phyloP scores from a whole-genome alignment of 2,329 filamentous ascomycete genomes.

The Stachybotrys elegans region DNA sequence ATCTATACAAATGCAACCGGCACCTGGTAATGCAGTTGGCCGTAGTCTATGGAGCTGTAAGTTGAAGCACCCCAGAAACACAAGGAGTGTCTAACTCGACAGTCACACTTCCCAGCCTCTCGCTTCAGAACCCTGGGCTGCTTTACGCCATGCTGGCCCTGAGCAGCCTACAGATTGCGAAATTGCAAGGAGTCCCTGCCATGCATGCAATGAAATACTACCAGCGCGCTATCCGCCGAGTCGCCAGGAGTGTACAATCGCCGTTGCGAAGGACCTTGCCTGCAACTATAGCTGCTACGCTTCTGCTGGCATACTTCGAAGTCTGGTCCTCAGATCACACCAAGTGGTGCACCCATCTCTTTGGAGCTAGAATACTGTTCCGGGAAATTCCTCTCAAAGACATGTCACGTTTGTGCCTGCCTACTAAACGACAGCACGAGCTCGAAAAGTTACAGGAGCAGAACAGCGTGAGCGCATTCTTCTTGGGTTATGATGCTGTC shows the following conservation, averaged over 20 bases:
- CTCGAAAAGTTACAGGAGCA: conserved; percentile 26
- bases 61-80: no score
- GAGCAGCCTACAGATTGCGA: conserved; percentile 81
- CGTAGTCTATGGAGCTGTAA: conserved; percentile 61
- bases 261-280: conserved; percentile 65
- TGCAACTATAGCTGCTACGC: conserved; percentile 79
- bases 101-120: conserved; percentile 79
- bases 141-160: conserved; percentile 88
- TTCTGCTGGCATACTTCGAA: conserved; percentile 87
- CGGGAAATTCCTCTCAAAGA: conserved; percentile 74
- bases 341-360: conserved; percentile 91
- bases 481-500: conserved; percentile 14
- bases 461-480: conserved; percentile 14
- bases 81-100: no score
- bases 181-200: conserved; percentile 66
- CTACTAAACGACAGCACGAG: conserved; percentile 46
- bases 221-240: conserved; percentile 72
- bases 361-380: conserved; percentile 77
- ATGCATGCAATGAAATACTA: conserved; percentile 90
- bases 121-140: conserved; percentile 78
- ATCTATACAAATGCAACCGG: conserved; percentile 50
- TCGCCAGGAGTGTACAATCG: conserved; percentile 71
- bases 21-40: conserved; percentile 56
- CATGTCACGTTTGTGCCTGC: conserved; percentile 67
- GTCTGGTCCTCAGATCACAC: conserved; percentile 91